A percentile compares a stretch with the other conserved stretches of the same genome.
These are phyloP conservation scores for Artemisia annua DNA, from an alignment of 129 eudicot species.

Conservation along the genomic window DNA sequence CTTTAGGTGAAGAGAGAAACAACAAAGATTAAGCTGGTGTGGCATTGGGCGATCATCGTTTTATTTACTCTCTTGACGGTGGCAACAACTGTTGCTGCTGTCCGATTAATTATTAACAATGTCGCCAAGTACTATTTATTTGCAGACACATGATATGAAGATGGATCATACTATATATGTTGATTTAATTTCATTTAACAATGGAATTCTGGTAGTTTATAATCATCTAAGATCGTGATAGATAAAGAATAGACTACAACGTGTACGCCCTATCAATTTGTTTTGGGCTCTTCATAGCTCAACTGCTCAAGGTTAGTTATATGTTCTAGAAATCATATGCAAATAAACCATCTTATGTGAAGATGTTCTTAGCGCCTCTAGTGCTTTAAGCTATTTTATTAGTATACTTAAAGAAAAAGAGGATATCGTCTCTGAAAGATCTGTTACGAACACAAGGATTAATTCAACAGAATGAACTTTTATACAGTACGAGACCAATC, in stretches of 20 bases:
- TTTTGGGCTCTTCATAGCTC: too few relatives aligned
- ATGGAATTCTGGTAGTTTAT: neutral
- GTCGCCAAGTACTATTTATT: constrained; percentile 45
- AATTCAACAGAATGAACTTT: too few relatives aligned
- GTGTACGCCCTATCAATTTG: neutral
- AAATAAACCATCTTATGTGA: too few relatives aligned
- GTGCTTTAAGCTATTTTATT: too few relatives aligned
- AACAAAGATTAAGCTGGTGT: constrained; percentile 34
- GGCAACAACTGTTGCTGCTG: constrained; percentile 50
- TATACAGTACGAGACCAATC: too few relatives aligned
- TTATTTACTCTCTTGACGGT: constrained; percentile 39
- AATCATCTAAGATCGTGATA: neutral
- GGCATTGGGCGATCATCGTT: constrained; percentile 52
- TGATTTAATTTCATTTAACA: neutral
- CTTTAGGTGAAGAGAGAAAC: constrained; percentile 49
- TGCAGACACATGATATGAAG: constrained; percentile 47
- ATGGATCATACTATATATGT: neutral
- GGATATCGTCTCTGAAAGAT: too few relatives aligned
- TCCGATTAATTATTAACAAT: constrained; percentile 43
- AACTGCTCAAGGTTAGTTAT: too few relatives aligned
- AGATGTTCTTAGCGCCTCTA: too few relatives aligned
- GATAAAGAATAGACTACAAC: neutral
- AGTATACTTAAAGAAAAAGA: too few relatives aligned
- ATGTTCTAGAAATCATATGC: too few relatives aligned
- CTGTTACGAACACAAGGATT: too few relatives aligned